These are phyloP conservation scores for Neurospora hispaniola DNA, from an alignment of 495 filamentous ascomycete genomes.

Conservation along the genomic window DNA sequence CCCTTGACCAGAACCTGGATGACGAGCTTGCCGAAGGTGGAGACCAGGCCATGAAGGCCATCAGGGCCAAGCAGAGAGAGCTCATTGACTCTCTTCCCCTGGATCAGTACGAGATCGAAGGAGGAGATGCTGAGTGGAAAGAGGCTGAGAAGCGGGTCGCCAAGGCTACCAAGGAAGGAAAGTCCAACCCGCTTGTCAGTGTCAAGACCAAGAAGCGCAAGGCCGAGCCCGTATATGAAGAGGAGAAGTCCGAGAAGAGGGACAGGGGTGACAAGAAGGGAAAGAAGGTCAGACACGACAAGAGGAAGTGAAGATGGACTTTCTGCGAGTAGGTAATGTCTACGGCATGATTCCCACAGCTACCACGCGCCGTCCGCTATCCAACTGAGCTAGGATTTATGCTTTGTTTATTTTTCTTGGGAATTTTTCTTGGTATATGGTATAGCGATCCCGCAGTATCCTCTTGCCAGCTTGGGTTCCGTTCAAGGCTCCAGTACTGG, in stretches of 20 bases:
- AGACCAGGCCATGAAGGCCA: constrained; percentile 55
- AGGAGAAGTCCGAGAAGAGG: constrained; percentile 48
- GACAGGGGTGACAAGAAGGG: constrained; percentile 36
- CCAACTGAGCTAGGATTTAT: neutral
- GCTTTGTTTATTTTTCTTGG: neutral
- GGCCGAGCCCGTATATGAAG: constrained; percentile 53
- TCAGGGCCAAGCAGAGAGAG: constrained; percentile 65
- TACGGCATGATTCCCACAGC: neutral
- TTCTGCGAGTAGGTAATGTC: neutral
- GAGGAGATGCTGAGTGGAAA: constrained; percentile 62
- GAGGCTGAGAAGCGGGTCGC: constrained; percentile 73
- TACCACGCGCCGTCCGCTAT: neutral
- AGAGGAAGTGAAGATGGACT: constrained; percentile 15
- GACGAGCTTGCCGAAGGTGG: constrained; percentile 82
- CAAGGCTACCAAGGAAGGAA: constrained; percentile 40
- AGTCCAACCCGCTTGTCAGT: constrained; percentile 64
- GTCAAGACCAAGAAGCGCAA: constrained; percentile 73
- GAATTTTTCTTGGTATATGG: neutral
- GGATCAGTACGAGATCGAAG: constrained; percentile 76
- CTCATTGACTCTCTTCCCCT: constrained; percentile 83
- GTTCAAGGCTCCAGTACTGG: neutral
- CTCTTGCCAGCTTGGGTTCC: neutral
- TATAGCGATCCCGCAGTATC: neutral
- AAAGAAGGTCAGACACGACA: constrained; percentile 48
- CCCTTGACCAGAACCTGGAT: constrained; percentile 61